Percentiles rank a stretch among this genome's conserved stretches.
Evolutionary conservation across 2,329 filamentous ascomycete genomes (phyloP).

Genomic region (Polytolypa hystricis): DNA sequence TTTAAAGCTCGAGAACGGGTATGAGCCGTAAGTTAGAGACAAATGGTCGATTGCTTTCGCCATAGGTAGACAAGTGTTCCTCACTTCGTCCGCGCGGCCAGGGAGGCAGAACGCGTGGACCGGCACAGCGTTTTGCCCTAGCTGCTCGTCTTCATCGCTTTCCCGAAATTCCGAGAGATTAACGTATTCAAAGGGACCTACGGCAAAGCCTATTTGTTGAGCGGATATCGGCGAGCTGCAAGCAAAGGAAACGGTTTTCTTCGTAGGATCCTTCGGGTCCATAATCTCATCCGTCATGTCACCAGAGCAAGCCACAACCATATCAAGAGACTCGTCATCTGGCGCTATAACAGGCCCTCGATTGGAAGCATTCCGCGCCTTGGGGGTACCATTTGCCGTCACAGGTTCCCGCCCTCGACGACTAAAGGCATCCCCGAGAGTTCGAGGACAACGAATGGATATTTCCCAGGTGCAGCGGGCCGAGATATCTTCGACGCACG

Average conservation of each 20-base stretch:
- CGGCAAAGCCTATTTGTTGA: conserved; percentile 83
- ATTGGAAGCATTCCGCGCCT: conserved; percentile 21
- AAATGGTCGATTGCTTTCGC: conserved; percentile 84
- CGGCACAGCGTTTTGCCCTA: conserved; percentile 78
- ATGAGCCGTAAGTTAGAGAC: conserved; percentile 75
- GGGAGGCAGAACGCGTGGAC: conserved; percentile 88
- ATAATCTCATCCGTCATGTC: conserved; percentile 73
- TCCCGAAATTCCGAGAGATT: conserved; percentile 82
- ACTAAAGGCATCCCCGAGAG: conserved; percentile 63
- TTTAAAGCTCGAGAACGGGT: conserved; percentile 86
- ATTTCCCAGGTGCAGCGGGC: conserved; percentile 80
- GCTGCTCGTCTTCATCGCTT: conserved; percentile 80
- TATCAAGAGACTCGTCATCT: conserved; percentile 77
- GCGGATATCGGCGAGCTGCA: conserved; percentile 65
- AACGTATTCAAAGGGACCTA: conserved; percentile 90
- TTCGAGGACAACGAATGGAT: conserved; percentile 73
- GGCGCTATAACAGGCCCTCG: conserved; percentile 42
- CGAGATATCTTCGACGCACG: conserved; percentile 77
- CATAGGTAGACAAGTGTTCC: conserved; percentile 76
- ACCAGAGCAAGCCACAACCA: conserved; percentile 84
- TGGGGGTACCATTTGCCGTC: conserved; percentile 14
- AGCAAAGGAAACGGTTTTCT: conserved; percentile 80
- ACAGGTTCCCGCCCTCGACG: conserved; percentile 20
- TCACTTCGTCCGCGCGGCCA: conserved; percentile 66
- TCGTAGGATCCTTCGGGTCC: conserved; percentile 64